A percentile compares a stretch with the other conserved stretches of the same genome.
Conservation (phyloP, 345 rosid species). For the Arabidopsis arenosa region DNA sequence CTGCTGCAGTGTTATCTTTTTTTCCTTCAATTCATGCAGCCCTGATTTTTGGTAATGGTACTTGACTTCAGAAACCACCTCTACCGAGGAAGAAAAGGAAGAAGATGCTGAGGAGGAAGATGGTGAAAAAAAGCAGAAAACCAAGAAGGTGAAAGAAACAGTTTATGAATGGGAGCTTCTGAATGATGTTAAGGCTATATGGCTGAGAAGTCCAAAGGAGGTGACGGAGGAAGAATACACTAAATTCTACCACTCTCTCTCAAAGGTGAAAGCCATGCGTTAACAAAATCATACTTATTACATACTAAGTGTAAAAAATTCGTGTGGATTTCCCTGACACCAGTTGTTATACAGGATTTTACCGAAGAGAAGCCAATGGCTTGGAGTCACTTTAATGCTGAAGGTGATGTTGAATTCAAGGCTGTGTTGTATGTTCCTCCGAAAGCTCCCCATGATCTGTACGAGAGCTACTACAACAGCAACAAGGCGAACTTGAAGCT, state of each 20-base stretch:
- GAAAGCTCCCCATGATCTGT: slow-evolving; percentile 89
- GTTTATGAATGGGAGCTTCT: slow-evolving; percentile 87
- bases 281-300: slow-evolving; percentile 1
- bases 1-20: slow-evolving; percentile 11
- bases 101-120: slow-evolving; percentile 76
- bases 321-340: slow-evolving; percentile 28
- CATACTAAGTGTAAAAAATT: slow-evolving; percentile 8
- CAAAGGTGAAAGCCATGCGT: slow-evolving; percentile 63
- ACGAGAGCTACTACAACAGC: slow-evolving; percentile 90
- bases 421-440: slow-evolving; percentile 95
- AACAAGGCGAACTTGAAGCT: slow-evolving; percentile 90
- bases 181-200: slow-evolving; percentile 97
- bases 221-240: slow-evolving; percentile 93
- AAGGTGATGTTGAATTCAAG: slow-evolving; percentile 98
- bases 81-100: slow-evolving; percentile 72
- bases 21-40: slow-evolving; percentile 10
- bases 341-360: slow-evolving; percentile 66
- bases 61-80: slow-evolving; percentile 51
- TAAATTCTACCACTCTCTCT: slow-evolving; percentile 83
- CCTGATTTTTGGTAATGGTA: slow-evolving; percentile 41
- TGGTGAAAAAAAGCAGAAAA: slow-evolving; percentile 74
- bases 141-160: slow-evolving; percentile 85
- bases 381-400: slow-evolving; percentile 96
- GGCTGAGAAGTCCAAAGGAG: slow-evolving; percentile 95
- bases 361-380: slow-evolving; percentile 82